phyloP scores from a whole-genome alignment of 2,329 filamentous ascomycete genomes.

The Monosporascus sp. region DNA sequence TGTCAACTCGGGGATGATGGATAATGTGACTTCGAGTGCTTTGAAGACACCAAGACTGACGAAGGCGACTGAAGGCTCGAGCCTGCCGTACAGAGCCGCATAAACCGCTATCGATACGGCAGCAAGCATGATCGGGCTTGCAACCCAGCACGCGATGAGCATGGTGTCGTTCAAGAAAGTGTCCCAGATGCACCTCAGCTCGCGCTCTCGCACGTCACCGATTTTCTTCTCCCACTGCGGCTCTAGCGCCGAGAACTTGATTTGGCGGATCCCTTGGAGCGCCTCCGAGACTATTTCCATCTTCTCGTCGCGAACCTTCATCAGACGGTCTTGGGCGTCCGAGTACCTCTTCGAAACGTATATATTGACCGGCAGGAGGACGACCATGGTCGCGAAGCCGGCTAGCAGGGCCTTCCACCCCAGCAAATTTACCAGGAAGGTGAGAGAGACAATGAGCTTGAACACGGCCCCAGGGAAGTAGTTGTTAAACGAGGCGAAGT shows the following conservation, averaged over 20 bases:
- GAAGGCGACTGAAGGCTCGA: slow-evolving; percentile 71
- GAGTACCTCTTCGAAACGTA: slow-evolving; percentile 61
- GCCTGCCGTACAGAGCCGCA: slow-evolving; percentile 53
- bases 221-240: slow-evolving; percentile 70
- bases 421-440: slow-evolving; percentile 62
- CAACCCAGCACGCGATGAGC: slow-evolving; percentile 64
- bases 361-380: slow-evolving; percentile 64
- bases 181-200: slow-evolving; percentile 61
- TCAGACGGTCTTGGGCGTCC: slow-evolving; percentile 60
- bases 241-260: slow-evolving; percentile 78
- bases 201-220: slow-evolving; percentile 55
- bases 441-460: slow-evolving; percentile 60
- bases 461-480: slow-evolving; percentile 57
- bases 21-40: slow-evolving; percentile 65
- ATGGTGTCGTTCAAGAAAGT: slow-evolving; percentile 60
- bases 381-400: slow-evolving; percentile 57
- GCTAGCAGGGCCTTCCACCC: slow-evolving; percentile 65
- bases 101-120: slow-evolving; percentile 67
- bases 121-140: slow-evolving; percentile 67
- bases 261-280: slow-evolving; percentile 73
- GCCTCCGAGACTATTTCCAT: slow-evolving; percentile 72
- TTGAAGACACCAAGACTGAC: slow-evolving; percentile 71
- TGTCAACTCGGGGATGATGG: slow-evolving; percentile 66
- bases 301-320: slow-evolving; percentile 72
- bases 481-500: slow-evolving; percentile 63